phyloP scores from a whole-genome alignment of 176 grass and related monocot species.

The Oryza glaberrima region DNA sequence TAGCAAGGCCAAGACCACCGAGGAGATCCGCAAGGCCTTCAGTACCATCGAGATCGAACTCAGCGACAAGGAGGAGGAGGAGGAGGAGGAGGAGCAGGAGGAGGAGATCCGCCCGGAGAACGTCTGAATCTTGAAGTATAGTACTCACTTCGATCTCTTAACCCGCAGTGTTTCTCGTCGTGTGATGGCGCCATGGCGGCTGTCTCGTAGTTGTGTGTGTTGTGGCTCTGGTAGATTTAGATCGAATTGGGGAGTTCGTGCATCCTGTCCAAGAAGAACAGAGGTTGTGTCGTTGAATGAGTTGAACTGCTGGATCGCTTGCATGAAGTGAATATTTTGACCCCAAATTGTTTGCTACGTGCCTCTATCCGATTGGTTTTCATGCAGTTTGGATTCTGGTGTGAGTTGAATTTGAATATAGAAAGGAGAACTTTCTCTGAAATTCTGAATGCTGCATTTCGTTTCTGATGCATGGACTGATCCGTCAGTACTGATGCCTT shows the following conservation, averaged over 20 bases:
- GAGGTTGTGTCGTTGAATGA: not conserved
- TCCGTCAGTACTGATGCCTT: not conserved
- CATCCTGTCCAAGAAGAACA: conserved; percentile 24
- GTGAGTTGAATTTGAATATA: not conserved
- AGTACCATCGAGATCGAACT: not conserved
- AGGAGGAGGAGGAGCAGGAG: not conserved
- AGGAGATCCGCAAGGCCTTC: not conserved
- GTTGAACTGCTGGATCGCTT: conserved; percentile 8
- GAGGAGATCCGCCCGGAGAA: not conserved
- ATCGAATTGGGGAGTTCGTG: not conserved
- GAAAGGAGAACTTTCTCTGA: not conserved
- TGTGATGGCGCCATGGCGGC: not conserved
- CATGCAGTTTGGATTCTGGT: not conserved
- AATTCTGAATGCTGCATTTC: not conserved
- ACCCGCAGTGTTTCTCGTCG: not conserved
- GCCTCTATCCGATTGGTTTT: not conserved
- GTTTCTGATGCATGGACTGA: not conserved
- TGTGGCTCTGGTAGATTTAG: not conserved
- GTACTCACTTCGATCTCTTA: too few species aligned
- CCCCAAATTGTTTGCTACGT: not conserved
- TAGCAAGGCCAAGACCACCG: not conserved
- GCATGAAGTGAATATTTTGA: not conserved
- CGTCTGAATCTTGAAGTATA: not conserved
- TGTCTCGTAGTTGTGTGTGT: not conserved
- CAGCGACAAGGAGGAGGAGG: not conserved